phyloP scores from a whole-genome alignment of 306 rosid species.

The Vigna radiata region DNA sequence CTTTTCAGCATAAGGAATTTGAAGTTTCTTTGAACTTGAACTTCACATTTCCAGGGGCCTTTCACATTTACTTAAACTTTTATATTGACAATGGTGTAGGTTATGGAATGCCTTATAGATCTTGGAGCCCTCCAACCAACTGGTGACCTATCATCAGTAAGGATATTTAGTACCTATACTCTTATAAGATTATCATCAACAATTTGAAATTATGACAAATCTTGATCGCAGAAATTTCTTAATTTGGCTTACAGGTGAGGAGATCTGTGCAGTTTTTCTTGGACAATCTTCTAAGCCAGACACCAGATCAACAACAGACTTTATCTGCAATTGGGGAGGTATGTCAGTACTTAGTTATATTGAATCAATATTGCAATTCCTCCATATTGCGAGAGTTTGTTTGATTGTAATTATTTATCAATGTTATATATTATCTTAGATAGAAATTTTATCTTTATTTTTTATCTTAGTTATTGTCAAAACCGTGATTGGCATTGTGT shows the following conservation, averaged over 20 bases:
- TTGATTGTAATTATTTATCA: too few species aligned
- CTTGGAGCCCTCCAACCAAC: conserved; percentile 93
- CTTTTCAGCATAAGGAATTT: conserved; percentile 20
- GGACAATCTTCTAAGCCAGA: conserved; percentile 74
- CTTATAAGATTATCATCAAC: conserved; percentile 6
- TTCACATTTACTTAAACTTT: conserved; percentile 34
- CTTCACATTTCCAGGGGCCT: neutral
- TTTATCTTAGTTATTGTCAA: too few species aligned
- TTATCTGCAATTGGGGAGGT: conserved; percentile 92
- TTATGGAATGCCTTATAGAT: conserved; percentile 77
- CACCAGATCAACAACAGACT: conserved; percentile 78
- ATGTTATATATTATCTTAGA: too few species aligned
- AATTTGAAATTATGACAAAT: conserved; percentile 6
- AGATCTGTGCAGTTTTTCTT: conserved; percentile 89
- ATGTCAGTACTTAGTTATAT: conserved; percentile 31
- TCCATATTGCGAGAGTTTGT: neutral
- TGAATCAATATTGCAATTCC: conserved; percentile 9
- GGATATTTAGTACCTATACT: conserved; percentile 1
- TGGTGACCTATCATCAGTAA: conserved; percentile 78
- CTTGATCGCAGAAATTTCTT: conserved; percentile 15
- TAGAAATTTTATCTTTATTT: too few species aligned
- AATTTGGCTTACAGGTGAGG: conserved; percentile 59
- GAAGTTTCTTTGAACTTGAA: neutral
- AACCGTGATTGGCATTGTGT: too few species aligned
- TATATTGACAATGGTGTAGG: conserved; percentile 56